These are phyloP conservation scores for Microcyclosporella mali DNA, from an alignment of 2,329 filamentous ascomycete species.

Conservation along the genomic window DNA sequence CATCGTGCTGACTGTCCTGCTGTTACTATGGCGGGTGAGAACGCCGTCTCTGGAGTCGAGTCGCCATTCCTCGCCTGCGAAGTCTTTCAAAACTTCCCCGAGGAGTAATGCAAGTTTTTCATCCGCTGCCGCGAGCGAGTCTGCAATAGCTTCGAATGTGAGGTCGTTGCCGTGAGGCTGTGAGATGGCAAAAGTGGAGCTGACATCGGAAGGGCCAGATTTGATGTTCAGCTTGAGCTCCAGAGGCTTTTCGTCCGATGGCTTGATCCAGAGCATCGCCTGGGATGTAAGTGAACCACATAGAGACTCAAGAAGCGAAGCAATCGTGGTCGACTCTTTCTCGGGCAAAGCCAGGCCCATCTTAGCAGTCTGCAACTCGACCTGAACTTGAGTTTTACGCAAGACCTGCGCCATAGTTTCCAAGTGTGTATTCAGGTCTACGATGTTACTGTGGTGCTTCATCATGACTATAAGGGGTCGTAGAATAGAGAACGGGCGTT, in stretches of 20 bases:
- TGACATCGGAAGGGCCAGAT: slow-evolving; percentile 1
- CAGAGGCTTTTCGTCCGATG: not conserved
- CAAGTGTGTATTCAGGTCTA: slow-evolving; percentile 34
- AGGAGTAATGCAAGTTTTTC: slow-evolving; percentile 9
- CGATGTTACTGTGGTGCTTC: slow-evolving; percentile 41
- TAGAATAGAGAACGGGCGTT: slow-evolving; percentile 50
- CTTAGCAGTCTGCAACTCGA: slow-evolving; percentile 1
- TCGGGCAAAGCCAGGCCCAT: not conserved
- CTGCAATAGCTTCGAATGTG: slow-evolving; percentile 1
- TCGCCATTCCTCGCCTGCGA: slow-evolving; percentile 16
- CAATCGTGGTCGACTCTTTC: not conserved
- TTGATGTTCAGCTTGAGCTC: slow-evolving; percentile 6
- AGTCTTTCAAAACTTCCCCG: slow-evolving; percentile 6
- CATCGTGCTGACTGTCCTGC: slow-evolving; percentile 1
- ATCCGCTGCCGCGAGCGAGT: slow-evolving; percentile 6
- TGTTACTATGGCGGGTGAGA: slow-evolving; percentile 9
- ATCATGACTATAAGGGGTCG: slow-evolving; percentile 52
- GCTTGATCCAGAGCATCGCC: slow-evolving; percentile 1
- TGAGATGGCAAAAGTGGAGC: slow-evolving; percentile 2
- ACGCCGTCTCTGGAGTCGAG: slow-evolving; percentile 19
- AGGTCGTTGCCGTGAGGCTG: not conserved
- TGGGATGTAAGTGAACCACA: slow-evolving; percentile 1
- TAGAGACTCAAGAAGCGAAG: slow-evolving; percentile 1
- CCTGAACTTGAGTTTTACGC: not conserved
- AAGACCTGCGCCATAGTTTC: slow-evolving; percentile 3